Evolutionary conservation across 768 basidiomycete genomes (phyloP), one percentile per base, ranked within the genome.

Genomic region (Dioszegia aurantiaca): DNA sequence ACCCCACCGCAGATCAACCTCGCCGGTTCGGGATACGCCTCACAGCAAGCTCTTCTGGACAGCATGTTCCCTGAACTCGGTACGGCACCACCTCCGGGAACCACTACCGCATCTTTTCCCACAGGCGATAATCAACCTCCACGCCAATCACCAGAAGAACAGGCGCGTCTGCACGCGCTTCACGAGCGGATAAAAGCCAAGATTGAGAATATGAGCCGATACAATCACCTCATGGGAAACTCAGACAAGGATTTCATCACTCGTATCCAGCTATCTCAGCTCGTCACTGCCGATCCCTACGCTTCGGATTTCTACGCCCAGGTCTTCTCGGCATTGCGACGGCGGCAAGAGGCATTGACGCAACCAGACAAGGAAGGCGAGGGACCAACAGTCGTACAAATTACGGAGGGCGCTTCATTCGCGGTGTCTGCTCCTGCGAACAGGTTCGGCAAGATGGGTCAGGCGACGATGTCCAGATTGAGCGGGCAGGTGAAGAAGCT

Each of bases 281-380:
- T 98, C 40, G 92, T 95, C 42, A 94, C 92, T 5, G 87, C 89
- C 70, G 95, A 99, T 78, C 95, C 95, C 0, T 98, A 94, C 76
- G 86, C 89, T 30, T 94, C 98, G 63, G 95, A 99, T 75, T 99
- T 97, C 76, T 99, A 99, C 71, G 95, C 92, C 11, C 93, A 98
- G 77, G 92, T 97, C 2, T 92, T 89, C 72, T 86, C 88, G 37
- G 88, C 89, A 1, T 84, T 94, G 58, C 70, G 89, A 51, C 85
- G 90, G 84, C 88, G 56, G 78, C 89, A 81, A 87, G 87, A 55
- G 78, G 61, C 57, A 5, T 40, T 36, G 52, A 88, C 56, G 53
- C 51, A 37, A n/a, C 36, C 36, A 9, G n/a, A 33, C n/a, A 60
- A 21, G 84, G 85, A 49, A 87, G 57, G 40, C 0, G 51, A 88